These are phyloP conservation scores for Teratosphaeria gauchensis DNA, from an alignment of 2,329 filamentous ascomycete genomes.

Conservation along the genomic window DNA sequence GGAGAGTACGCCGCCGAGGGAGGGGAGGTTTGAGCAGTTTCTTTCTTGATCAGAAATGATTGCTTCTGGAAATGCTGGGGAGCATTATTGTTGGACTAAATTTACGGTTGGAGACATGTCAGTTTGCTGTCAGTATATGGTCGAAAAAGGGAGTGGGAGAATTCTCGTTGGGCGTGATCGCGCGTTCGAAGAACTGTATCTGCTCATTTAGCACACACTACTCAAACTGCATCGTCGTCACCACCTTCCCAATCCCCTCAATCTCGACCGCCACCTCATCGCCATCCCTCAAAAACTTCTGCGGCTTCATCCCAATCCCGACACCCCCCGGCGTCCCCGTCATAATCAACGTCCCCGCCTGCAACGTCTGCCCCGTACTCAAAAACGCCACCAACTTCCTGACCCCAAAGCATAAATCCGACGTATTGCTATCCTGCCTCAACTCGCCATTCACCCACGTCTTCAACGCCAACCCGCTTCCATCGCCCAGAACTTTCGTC, in stretches of 20 bases:
- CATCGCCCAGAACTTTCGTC: constrained; percentile 34
- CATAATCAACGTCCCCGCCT: constrained; percentile 42
- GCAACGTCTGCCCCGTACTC: constrained; percentile 32
- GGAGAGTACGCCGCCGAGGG: constrained; percentile 22
- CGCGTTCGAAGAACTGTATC: background rate
- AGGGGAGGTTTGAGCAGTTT: constrained; percentile 23
- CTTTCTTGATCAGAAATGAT: constrained; percentile 8
- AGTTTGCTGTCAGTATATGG: background rate
- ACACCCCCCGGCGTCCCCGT: constrained; percentile 39
- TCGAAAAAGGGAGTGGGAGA: background rate
- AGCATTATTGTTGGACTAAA: background rate
- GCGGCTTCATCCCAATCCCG: constrained; percentile 24
- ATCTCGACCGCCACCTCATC: constrained; percentile 27
- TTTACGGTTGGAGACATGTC: background rate
- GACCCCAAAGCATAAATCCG: constrained; percentile 38
- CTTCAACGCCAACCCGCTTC: constrained; percentile 32
- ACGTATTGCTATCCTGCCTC: constrained; percentile 33
- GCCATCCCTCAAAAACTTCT: constrained; percentile 23
- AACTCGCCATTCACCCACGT: constrained; percentile 43
- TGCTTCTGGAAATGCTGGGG: background rate
- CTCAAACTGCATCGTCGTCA: constrained; percentile 25
- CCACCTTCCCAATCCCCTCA: constrained; percentile 24
- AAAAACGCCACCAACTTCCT: constrained; percentile 26
- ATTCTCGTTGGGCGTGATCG: background rate
- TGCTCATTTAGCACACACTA: constrained; percentile 3